These are phyloP conservation scores for Pseudogymnoascus sp. DNA, from an alignment of 2,329 filamentous ascomycete species.

Conservation along the genomic window DNA sequence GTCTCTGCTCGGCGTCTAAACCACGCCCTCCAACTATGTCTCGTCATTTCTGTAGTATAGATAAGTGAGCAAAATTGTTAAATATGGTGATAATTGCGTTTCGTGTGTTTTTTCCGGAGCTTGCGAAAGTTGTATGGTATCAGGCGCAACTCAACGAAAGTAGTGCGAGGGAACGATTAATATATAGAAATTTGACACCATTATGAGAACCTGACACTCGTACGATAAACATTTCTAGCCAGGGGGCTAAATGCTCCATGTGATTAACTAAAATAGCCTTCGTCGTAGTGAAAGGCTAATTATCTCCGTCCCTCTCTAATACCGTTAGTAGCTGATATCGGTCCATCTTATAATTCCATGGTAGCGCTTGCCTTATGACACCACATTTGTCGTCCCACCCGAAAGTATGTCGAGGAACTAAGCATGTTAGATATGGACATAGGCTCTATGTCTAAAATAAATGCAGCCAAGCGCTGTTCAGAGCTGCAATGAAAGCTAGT, in stretches of 20 bases:
- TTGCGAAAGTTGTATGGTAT: not conserved
- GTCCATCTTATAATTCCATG: not conserved
- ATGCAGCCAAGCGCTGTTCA: not conserved
- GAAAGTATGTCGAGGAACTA: not conserved
- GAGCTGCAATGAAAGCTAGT: not conserved
- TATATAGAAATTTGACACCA: not conserved
- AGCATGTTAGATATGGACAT: not conserved
- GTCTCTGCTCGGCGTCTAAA: not conserved
- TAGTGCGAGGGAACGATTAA: not conserved
- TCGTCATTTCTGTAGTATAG: not conserved
- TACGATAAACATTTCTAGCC: not conserved
- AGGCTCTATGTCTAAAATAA: not conserved
- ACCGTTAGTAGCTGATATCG: not conserved
- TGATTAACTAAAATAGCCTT: not conserved
- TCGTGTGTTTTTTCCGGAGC: not conserved
- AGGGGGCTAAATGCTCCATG: not conserved
- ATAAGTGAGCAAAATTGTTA: not conserved
- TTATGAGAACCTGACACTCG: not conserved
- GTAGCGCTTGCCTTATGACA: not conserved
- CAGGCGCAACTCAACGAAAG: not conserved
- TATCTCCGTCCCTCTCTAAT: not conserved
- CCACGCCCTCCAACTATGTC: not conserved
- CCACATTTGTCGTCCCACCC: not conserved
- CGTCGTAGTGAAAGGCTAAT: not conserved
- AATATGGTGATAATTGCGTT: not conserved